Evolutionary conservation across 1,284 basidiomycete species (phyloP).

Genomic region (Boletus sp.): DNA sequence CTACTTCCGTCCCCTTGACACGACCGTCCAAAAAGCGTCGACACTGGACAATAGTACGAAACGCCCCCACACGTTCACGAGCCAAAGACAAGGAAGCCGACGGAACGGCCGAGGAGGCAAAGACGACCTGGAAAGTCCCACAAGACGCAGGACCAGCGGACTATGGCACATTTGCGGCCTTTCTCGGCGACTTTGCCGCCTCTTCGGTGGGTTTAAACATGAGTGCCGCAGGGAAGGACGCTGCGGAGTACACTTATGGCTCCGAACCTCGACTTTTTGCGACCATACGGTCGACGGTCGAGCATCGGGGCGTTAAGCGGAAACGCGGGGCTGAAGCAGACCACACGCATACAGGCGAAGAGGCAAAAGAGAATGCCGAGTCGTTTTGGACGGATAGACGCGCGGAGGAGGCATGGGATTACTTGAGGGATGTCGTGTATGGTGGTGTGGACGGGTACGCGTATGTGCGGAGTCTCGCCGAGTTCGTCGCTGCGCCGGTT

Average conservation of each 20-base stretch:
- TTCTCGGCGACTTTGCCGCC: conserved; percentile 36
- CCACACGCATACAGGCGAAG: conserved; percentile 8
- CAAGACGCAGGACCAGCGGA: conserved; percentile 53
- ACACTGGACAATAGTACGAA: conserved; percentile 43
- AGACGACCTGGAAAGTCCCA: conserved; percentile 40
- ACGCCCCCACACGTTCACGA: conserved; percentile 41
- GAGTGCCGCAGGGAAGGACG: background rate
- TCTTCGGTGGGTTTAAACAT: conserved; percentile 8
- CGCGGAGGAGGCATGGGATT: conserved; percentile 54
- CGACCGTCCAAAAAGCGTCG: conserved; percentile 21
- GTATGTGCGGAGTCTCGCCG: conserved; percentile 68
- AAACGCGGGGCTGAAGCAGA: conserved; percentile 9
- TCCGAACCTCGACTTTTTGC: conserved; percentile 38
- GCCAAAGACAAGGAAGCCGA: conserved; percentile 54
- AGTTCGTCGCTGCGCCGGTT: conserved; percentile 45
- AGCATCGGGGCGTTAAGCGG: conserved; percentile 20
- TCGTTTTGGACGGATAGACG: conserved; percentile 48
- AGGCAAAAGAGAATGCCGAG: conserved; percentile 1
- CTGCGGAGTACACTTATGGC: conserved; percentile 23
- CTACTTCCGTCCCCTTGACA: conserved; percentile 4
- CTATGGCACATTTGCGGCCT: conserved; percentile 55
- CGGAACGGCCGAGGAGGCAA: conserved; percentile 26
- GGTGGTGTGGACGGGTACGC: conserved; percentile 70
- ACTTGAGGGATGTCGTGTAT: conserved; percentile 66
- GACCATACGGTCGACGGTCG: conserved; percentile 32